Evolutionary conservation across 208 protist species (phyloP), one percentile per base, ranked within the genome.

Genomic region (Trypanosoma brucei): DNA sequence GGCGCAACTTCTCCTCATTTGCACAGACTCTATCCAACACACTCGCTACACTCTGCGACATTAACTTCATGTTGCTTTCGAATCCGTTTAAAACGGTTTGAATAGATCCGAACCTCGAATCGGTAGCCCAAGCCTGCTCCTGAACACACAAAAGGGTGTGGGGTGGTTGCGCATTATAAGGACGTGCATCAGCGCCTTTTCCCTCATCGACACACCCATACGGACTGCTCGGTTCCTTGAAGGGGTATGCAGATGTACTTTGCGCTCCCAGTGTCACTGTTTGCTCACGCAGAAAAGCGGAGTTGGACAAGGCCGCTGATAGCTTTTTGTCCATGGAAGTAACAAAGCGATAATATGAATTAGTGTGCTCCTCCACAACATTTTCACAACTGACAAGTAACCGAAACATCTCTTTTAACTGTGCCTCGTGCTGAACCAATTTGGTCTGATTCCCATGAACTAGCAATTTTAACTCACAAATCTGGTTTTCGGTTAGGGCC

Each of bases 301-400:
- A 62, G 39, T 69, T 46, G 35, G 60, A 14, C 34, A 69, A 60
- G 14, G 46, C 37, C 2, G 54, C 54, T 39, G 64, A 53, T 35
- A 69, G 55, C 34, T 69, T 69, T n/a, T 56, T 14, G 38, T 69
- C 55, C 3, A 69, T 13, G 22, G 30, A 7, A 8, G 60, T 46
- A 8, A 56, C 39, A 42, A 62, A 69, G 37, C 54, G 33, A 22
- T 69, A 49, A 56, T 57, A 54, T 0, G 54, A 53, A 57, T 55
- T 35, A 34, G 64, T 54, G 46, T 61, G 51, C 13, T 69, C 64
- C 36, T 38, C 53, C 0, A 62, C n/a, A 56, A 56, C 44, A 36
- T n/a, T 46, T 4, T 62, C 64, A 48, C 45, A 46, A 5, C 55
- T 34, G 33, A 34, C 50, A 8, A 62, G 1, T n/a, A 39, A 35